A percentile compares a stretch with the other conserved stretches of the same genome.
Conservation (phyloP, 345 rosid species). For the Eucalyptus regnans region DNA sequence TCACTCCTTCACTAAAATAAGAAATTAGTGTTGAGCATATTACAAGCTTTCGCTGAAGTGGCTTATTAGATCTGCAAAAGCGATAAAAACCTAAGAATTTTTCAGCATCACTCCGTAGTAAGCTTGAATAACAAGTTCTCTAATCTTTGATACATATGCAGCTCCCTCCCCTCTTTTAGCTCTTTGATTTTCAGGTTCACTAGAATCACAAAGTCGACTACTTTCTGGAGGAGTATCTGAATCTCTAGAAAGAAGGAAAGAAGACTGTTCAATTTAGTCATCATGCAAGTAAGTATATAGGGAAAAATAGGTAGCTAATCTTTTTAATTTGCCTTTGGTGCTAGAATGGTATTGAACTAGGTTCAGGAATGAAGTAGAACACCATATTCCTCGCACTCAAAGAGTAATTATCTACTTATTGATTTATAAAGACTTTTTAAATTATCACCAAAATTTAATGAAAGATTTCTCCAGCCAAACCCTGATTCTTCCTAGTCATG, state of each 20-base stretch:
- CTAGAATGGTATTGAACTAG: neutral
- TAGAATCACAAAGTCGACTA: neutral
- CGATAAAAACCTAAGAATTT: neutral
- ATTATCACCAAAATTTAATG: neutral
- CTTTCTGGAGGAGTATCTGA: neutral
- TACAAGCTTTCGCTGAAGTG: neutral
- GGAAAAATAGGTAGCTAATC: neutral
- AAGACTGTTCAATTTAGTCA: neutral
- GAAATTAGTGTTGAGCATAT: neutral
- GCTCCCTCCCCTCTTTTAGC: neutral
- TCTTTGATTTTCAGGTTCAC: neutral
- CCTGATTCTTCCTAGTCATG: neutral
- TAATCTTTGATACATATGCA: neutral
- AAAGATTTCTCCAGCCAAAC: neutral
- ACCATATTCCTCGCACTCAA: neutral
- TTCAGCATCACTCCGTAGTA: neutral
- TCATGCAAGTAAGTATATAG: neutral
- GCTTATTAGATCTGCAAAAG: neutral
- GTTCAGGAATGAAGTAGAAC: neutral
- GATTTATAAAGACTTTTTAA: neutral
- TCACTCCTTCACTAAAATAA: neutral
- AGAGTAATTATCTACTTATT: neutral
- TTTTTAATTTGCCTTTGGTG: neutral
- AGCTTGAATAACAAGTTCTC: neutral
- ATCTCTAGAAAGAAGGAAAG: neutral